These are phyloP conservation scores for Microthyrium microscopicum DNA, from an alignment of 2,329 filamentous ascomycete genomes.

Conservation along the genomic window DNA sequence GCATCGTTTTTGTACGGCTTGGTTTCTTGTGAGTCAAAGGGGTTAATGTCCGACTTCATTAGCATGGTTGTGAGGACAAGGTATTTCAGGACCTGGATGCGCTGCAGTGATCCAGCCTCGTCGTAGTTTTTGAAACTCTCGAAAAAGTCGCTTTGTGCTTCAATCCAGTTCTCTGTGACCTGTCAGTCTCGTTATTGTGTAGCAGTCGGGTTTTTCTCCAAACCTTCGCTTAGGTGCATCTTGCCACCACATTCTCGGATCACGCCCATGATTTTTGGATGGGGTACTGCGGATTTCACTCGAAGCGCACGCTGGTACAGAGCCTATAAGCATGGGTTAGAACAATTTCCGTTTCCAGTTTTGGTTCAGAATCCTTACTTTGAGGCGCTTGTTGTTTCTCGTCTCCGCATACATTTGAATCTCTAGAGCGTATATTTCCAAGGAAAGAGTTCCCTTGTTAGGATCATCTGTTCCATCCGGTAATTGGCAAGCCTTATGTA, in stretches of 20 bases:
- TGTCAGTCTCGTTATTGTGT: background rate
- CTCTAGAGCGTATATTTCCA: constrained; percentile 91
- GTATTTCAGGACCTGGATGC: constrained; percentile 95
- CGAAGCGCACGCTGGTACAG: constrained; percentile 83
- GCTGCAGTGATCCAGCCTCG: constrained; percentile 86
- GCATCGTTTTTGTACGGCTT: constrained; percentile 96
- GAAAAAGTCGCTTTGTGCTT: constrained; percentile 93
- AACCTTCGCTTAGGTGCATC: constrained; percentile 95
- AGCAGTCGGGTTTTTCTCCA: constrained; percentile 8
- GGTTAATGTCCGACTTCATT: constrained; percentile 96
- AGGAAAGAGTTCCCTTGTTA: constrained; percentile 87
- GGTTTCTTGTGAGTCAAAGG: constrained; percentile 95
- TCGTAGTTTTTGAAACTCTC: constrained; percentile 99
- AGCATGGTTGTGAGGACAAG: constrained; percentile 93
- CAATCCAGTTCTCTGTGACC: constrained; percentile 75
- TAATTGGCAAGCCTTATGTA: constrained; percentile 76
- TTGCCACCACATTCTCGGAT: constrained; percentile 97
- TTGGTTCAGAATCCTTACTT: constrained; percentile 30
- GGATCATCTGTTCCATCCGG: constrained; percentile 81
- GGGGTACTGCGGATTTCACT: constrained; percentile 90
- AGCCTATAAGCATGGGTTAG: constrained; percentile 25
- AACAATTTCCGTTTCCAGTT: background rate
- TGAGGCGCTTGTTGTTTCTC: constrained; percentile 92
- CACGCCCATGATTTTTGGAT: constrained; percentile 98
- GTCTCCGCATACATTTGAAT: constrained; percentile 98